phyloP scores from a whole-genome alignment of 495 filamentous ascomycete genomes.

The Tuber umbilicatum region DNA sequence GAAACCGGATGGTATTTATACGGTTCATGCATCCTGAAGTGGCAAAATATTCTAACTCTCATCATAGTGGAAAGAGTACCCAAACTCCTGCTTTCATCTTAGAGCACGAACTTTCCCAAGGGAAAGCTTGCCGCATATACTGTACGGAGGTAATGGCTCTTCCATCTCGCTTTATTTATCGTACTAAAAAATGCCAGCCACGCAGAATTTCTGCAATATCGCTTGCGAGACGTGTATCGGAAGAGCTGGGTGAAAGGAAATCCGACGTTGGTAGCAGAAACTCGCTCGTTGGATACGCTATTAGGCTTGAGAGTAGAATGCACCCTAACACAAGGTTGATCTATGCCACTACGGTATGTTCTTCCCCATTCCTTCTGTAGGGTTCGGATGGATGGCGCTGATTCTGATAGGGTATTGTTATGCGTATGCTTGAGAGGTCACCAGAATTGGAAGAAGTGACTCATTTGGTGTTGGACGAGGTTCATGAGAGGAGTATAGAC shows the following conservation, averaged over 20 bases:
- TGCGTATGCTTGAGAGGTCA: slow-evolving; percentile 89
- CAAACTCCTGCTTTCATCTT: slow-evolving; percentile 89
- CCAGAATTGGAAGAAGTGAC: slow-evolving; percentile 80
- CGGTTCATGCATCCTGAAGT: slow-evolving; percentile 7
- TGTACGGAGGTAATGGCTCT: slow-evolving; percentile 59
- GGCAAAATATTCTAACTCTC: background rate
- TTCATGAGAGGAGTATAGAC: slow-evolving; percentile 90
- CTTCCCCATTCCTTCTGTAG: background rate
- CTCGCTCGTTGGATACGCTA: slow-evolving; percentile 88
- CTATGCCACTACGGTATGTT: slow-evolving; percentile 64
- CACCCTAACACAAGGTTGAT: slow-evolving; percentile 71
- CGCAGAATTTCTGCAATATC: slow-evolving; percentile 93
- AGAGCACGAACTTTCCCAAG: slow-evolving; percentile 74
- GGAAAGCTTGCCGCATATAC: slow-evolving; percentile 80
- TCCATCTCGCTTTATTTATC: background rate
- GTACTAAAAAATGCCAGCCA: slow-evolving; percentile 46
- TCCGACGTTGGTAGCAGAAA: slow-evolving; percentile 70
- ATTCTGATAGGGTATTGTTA: slow-evolving; percentile 71
- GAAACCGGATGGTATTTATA: slow-evolving; percentile 70
- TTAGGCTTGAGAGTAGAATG: slow-evolving; percentile 83
- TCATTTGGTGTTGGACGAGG: slow-evolving; percentile 89
- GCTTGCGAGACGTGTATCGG: slow-evolving; percentile 79
- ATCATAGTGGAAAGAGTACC: slow-evolving; percentile 77
- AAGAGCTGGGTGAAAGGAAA: slow-evolving; percentile 82
- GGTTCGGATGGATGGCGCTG: background rate